Base-by-base conservation (phyloP, 768 basidiomycete genomes). In the Mycena latifolia region DNA sequence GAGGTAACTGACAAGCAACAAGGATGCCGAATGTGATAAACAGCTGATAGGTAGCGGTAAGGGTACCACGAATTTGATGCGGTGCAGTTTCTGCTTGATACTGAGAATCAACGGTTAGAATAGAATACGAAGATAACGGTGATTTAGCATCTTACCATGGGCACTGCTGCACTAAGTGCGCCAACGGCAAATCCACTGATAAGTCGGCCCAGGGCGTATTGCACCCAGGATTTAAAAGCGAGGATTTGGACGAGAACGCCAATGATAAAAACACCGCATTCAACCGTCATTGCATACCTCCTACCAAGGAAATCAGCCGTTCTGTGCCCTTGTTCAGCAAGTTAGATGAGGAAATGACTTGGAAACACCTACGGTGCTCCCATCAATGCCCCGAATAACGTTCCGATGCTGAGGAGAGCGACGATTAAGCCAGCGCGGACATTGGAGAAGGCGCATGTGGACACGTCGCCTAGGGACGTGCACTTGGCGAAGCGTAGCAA, bases 41-140 rank as follows among this genome's bases (percentile, higher is more conserved):
- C 17, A 89, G 78, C 71, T 88, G 86, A 69, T 85, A 87, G 6
- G 86, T 86, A 3, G 86, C 86, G 37, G 89, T 91, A 31, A 90
- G 77, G 1, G 89, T 86, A 5, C 92, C 91, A 57, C 92, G 85
- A 61, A 93, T 88, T 67, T 91, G 86, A 14, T 88, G 81, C 15
- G 92, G 92, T 0, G 90, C 90, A 0, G 88, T 89, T 75, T 92
- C 91, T 11, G 89, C 88, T 83, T 90, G 88, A 74, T 89, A 92
- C 83, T 86, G 54, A 33, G 63, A 55, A 39, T 41, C 43, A 58
- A 20, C 28, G 27, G 53, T 53, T 48, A 61, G 43, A 39, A 45
- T 17, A 33, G 52, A 65, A 65, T 22, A 51, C 37, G 28, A 53
- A 55, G 43, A 53, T 31, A 56, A 50, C 45, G 27, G 43, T 24